Base-by-base conservation (phyloP, 2,329 filamentous ascomycete genomes). In the Exophiala bonariae region DNA sequence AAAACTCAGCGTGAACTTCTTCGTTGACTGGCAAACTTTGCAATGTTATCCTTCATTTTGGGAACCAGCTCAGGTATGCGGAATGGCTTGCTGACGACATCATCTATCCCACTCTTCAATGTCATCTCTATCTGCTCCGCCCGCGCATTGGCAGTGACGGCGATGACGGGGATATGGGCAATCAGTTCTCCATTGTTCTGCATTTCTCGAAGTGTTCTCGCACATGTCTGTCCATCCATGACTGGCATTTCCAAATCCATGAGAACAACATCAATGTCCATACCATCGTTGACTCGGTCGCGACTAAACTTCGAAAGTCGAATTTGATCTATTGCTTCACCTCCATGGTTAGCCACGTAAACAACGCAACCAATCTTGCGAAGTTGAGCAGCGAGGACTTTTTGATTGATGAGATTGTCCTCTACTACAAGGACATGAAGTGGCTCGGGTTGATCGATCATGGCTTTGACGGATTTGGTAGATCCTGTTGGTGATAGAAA, bases 221-320 rank as follows among this genome's bases (percentile, higher is more conserved):
- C 83, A 54, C 86, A 89, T 2, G 85, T 85, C 65, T 87, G 80
- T 28, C 87, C 87, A 59, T 91, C 86, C 87, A 90, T 90, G 34
- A 89, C 77, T 1, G 87, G 87, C 87, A 91, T 91, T 60, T 90
- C 86, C 38, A 89, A 74, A 61, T 91, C 87, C 86, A 91, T 89
- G 4, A 91, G 66, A 10, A 91, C 83, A 36, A 89, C 75, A 7
- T 81, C 81, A 18, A 87, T 63, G 3, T 57, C 50, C 0, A 50
- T 19, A 2, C 54, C 54, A 18, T 50, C 43, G 1, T 19, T 18
- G 7, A 41, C 19, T 2, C 57, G 55, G 26, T 63, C 54, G 20
- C 40, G 43, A 18, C 49, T 34, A 66, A 95, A 97, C 65, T 88
- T 86, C 71, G 87, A 92, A 66, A 85, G 82, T 76, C 93, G 90